Conservation (phyloP, 1,284 basidiomycete species). For the Naganishia liquefaciens region DNA sequence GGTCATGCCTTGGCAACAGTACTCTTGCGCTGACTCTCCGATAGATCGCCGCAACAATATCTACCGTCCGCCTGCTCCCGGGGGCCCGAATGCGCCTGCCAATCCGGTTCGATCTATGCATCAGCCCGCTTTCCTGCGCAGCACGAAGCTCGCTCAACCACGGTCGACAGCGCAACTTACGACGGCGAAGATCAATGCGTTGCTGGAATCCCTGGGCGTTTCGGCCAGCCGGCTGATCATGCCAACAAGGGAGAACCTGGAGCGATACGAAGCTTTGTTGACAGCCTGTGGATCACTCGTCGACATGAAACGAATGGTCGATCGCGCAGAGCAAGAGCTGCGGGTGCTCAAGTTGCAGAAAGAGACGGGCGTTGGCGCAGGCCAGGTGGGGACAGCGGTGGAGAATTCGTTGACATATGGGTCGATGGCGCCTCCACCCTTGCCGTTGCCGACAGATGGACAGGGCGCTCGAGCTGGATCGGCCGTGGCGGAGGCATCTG, state of each 20-base stretch:
- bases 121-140: slow-evolving; percentile 73
- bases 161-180: slow-evolving; percentile 63
- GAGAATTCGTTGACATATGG: too few species aligned
- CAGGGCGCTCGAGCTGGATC: not conserved
- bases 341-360: slow-evolving; percentile 67
- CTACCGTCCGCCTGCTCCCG: slow-evolving; percentile 43
- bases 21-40: not conserved
- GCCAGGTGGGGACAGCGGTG: not conserved
- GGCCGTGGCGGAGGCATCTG: not conserved
- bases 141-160: slow-evolving; percentile 74
- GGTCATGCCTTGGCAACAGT: slow-evolving; percentile 17
- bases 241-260: slow-evolving; percentile 79
- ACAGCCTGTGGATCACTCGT: slow-evolving; percentile 70
- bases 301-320: slow-evolving; percentile 83
- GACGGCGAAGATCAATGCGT: slow-evolving; percentile 65
- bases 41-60: slow-evolving; percentile 50
- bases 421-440: not conserved
- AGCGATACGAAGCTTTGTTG: slow-evolving; percentile 70
- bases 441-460: not conserved
- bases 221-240: slow-evolving; percentile 77
- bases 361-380: slow-evolving; percentile 45
- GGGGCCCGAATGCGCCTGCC: not conserved
- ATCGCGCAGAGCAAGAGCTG: slow-evolving; percentile 81
- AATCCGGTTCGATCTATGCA: slow-evolving; percentile 55
- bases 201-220: slow-evolving; percentile 73